Evolutionary conservation across 1,139 yeast species (phyloP).

Genomic region (Suhomyces kunorum): DNA sequence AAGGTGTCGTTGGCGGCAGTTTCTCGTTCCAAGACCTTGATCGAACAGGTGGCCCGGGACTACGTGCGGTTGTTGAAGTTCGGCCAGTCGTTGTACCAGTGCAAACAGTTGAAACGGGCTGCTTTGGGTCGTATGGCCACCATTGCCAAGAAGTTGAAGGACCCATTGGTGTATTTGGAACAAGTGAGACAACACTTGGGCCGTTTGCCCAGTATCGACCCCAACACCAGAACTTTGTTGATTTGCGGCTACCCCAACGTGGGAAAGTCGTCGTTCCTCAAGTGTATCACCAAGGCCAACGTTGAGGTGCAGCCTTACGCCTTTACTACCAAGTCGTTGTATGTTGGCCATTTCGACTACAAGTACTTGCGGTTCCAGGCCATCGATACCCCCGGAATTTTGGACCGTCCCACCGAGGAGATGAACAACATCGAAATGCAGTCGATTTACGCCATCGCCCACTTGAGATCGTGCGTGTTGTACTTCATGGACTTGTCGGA

Average conservation of each 20-base stretch:
- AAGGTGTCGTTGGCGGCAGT: slow-evolving; percentile 96
- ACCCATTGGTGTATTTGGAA: slow-evolving; percentile 88
- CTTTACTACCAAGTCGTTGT: slow-evolving; percentile 91
- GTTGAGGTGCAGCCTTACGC: slow-evolving; percentile 99
- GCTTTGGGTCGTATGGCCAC: slow-evolving; percentile 99
- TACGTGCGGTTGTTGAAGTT: slow-evolving; percentile 89
- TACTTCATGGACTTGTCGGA: slow-evolving; percentile 98
- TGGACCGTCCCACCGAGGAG: slow-evolving; percentile 98
- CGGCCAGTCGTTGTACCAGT: slow-evolving; percentile 96
- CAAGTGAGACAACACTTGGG: slow-evolving; percentile 99
- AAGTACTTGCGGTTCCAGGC: slow-evolving; percentile 97
- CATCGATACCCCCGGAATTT: slow-evolving; percentile 97
- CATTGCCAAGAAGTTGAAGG: slow-evolving; percentile 89
- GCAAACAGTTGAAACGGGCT: slow-evolving; percentile 97
- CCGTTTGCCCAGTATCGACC: slow-evolving; percentile 96
- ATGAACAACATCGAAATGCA: slow-evolving; percentile 99
- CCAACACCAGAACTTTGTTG: slow-evolving; percentile 94
- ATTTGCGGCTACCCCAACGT: slow-evolving; percentile 99
- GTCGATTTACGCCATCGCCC: slow-evolving; percentile 97
- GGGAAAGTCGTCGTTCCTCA: slow-evolving; percentile 94
- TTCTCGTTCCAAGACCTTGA: slow-evolving; percentile 88
- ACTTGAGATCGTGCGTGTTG: slow-evolving; percentile 90
- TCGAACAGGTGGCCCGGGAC: slow-evolving; percentile 95
- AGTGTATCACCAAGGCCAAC: slow-evolving; percentile 94
- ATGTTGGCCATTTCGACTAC: slow-evolving; percentile 97